Evolutionary conservation across 2,329 filamentous ascomycete species (phyloP).

Genomic region (Mycogone perniciosa): DNA sequence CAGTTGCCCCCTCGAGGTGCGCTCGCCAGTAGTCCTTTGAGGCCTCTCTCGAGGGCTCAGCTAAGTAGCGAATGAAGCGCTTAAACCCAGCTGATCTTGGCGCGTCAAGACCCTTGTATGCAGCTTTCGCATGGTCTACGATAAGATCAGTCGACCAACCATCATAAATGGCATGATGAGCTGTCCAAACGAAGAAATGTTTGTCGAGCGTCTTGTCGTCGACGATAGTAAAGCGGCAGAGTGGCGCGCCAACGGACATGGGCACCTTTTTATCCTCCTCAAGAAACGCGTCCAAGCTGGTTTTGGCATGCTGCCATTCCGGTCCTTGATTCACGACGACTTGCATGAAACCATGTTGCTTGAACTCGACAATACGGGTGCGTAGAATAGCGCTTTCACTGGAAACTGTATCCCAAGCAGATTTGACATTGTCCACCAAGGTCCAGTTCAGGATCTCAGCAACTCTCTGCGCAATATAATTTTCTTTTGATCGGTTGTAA

Average conservation of each 20-base stretch:
- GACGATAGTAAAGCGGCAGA: not conserved
- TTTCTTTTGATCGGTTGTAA: slow-evolving; percentile 43
- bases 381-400: slow-evolving; percentile 37
- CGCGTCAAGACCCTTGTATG: slow-evolving; percentile 30
- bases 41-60: slow-evolving; percentile 29
- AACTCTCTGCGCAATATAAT: slow-evolving; percentile 47
- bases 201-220: not conserved
- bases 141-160: slow-evolving; percentile 49
- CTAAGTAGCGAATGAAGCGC: slow-evolving; percentile 44
- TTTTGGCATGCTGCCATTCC: not conserved
- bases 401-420: slow-evolving; percentile 36
- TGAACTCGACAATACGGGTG: slow-evolving; percentile 43
- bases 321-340: slow-evolving; percentile 32
- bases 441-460: slow-evolving; percentile 32
- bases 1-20: slow-evolving; percentile 38
- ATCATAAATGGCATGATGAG: slow-evolving; percentile 41
- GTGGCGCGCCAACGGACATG: not conserved
- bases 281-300: not conserved
- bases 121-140: slow-evolving; percentile 41
- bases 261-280: not conserved
- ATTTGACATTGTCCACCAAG: slow-evolving; percentile 33
- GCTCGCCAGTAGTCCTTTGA: slow-evolving; percentile 43
- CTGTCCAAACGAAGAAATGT: not conserved
- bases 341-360: slow-evolving; percentile 39
- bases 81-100: slow-evolving; percentile 38